Evolutionary conservation across 2,329 filamentous ascomycete genomes (phyloP).

Genomic region (Zopfia rhizophila): DNA sequence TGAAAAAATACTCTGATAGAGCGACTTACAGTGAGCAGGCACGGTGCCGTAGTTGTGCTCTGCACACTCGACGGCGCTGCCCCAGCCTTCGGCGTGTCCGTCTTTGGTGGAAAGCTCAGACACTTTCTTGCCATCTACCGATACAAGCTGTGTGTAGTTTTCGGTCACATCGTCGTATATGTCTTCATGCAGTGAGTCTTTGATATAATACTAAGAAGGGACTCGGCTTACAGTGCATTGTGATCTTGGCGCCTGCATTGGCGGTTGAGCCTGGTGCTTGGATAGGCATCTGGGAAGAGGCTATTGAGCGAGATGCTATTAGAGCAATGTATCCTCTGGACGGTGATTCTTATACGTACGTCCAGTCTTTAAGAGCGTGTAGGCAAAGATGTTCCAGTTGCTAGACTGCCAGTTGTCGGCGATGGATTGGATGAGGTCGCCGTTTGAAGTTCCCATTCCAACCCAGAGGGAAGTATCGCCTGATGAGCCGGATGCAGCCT

Average conservation of each 20-base stretch:
- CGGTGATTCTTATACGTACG: constrained; percentile 27
- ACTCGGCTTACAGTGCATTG: constrained; percentile 50
- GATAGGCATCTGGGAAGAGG: constrained; percentile 45
- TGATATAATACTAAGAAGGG: constrained; percentile 2
- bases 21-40: constrained; percentile 42
- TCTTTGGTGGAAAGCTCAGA: constrained; percentile 59
- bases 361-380: constrained; percentile 53
- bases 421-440: constrained; percentile 62
- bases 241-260: constrained; percentile 45
- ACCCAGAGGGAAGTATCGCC: constrained; percentile 59
- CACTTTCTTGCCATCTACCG: constrained; percentile 50
- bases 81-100: constrained; percentile 57
- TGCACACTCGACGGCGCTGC: constrained; percentile 56
- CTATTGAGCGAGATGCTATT: constrained; percentile 25
- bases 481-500: constrained; percentile 45
- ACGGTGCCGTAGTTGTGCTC: constrained; percentile 54
- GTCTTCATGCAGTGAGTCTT: constrained; percentile 31
- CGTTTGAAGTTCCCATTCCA: constrained; percentile 62
- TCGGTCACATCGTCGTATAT: constrained; percentile 53
- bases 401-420: constrained; percentile 30
- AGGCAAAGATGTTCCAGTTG: constrained; percentile 58
- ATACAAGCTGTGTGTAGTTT: constrained; percentile 56
- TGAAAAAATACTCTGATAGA: constrained; percentile 31
- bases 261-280: constrained; percentile 42
- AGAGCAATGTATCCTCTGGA: constrained; percentile 16